These are phyloP conservation scores for Talaromyces sp. DNA, from an alignment of 2,329 filamentous ascomycete species.

Conservation along the genomic window DNA sequence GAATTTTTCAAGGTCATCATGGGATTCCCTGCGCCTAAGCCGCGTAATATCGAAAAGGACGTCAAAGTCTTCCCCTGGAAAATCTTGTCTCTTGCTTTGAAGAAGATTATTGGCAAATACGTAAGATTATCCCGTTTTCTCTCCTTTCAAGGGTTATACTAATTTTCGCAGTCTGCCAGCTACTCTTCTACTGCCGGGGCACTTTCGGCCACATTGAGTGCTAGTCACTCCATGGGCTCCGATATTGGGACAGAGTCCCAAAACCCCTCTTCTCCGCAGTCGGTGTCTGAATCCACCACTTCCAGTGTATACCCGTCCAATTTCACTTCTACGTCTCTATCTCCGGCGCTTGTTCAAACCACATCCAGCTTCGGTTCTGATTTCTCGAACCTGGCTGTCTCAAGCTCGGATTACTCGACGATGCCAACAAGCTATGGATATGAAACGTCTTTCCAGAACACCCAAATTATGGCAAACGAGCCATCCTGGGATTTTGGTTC, in stretches of 20 bases:
- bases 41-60: slow-evolving; percentile 97
- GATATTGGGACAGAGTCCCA: slow-evolving; percentile 47
- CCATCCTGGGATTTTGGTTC: slow-evolving; percentile 35
- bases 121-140: slow-evolving; percentile 42
- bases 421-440: slow-evolving; percentile 28
- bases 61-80: slow-evolving; percentile 99
- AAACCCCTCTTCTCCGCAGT: slow-evolving; percentile 46
- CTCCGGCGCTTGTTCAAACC: slow-evolving; percentile 35
- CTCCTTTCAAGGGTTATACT: slow-evolving; percentile 18
- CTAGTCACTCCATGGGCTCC: slow-evolving; percentile 38
- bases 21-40: slow-evolving; percentile 92
- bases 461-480: slow-evolving; percentile 29
- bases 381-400: slow-evolving; percentile 28
- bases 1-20: slow-evolving; percentile 99
- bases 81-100: slow-evolving; percentile 76
- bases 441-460: slow-evolving; percentile 27
- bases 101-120: slow-evolving; percentile 99
- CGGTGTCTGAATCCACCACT: slow-evolving; percentile 41
- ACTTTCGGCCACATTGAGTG: slow-evolving; percentile 34
- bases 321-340: slow-evolving; percentile 41
- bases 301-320: slow-evolving; percentile 41
- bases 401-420: slow-evolving; percentile 25
- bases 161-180: slow-evolving; percentile 53
- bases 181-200: slow-evolving; percentile 61
- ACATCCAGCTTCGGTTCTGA: slow-evolving; percentile 30